A percentile compares a stretch with the other conserved stretches of the same genome.
These are phyloP conservation scores for Anastatica hierochuntica DNA, from an alignment of 345 rosid genomes.

Conservation along the genomic window DNA sequence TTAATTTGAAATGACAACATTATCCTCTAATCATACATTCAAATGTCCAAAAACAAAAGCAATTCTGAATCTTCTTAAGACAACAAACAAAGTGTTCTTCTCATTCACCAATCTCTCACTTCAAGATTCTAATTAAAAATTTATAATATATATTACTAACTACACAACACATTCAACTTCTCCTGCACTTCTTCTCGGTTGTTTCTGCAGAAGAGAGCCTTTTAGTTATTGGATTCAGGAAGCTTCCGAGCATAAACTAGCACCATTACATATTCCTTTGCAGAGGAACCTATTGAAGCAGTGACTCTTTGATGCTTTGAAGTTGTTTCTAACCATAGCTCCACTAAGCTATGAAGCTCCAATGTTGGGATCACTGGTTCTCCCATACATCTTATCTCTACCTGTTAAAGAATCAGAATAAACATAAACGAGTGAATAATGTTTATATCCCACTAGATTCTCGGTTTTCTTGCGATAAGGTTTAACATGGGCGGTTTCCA, in stretches of 20 bases:
- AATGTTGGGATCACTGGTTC: constrained; percentile 60
- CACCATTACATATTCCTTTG: constrained; percentile 89
- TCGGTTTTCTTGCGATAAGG: neutral
- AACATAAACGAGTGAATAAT: neutral
- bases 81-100: neutral
- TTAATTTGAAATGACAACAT: constrained; percentile 18
- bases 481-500: neutral
- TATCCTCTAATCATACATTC: constrained; percentile 17
- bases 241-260: constrained; percentile 59
- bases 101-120: constrained; percentile 7
- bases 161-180: constrained; percentile 5
- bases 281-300: constrained; percentile 67
- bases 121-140: no score
- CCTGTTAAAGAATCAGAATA: constrained; percentile 27
- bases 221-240: constrained; percentile 22
- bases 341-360: constrained; percentile 57
- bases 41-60: neutral
- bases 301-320: constrained; percentile 45
- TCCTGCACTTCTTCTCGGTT: constrained; percentile 7
- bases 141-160: constrained; percentile 1
- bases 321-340: constrained; percentile 62
- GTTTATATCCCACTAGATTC: neutral
- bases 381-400: constrained; percentile 84
- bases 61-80: constrained; percentile 3
- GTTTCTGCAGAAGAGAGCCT: constrained; percentile 8